Conservation (phyloP, 257 asterid species). For the Osmanthus fragrans region DNA sequence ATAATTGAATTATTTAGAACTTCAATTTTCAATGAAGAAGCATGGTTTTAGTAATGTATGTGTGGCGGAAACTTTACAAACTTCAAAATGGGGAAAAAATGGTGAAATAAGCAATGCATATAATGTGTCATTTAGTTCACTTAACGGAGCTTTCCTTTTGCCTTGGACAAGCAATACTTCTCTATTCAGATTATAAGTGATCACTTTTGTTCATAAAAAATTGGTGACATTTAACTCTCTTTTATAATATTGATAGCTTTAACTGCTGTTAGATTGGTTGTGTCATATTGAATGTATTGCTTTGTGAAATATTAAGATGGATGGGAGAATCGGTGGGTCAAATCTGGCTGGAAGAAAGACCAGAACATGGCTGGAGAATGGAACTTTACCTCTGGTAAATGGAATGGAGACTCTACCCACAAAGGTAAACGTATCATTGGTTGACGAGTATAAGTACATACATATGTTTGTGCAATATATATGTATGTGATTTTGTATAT, state of each 20-base stretch:
- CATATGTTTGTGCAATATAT: not conserved
- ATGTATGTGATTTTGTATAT: not conserved
- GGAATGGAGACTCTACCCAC: constrained; percentile 79
- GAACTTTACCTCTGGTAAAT: constrained; percentile 95
- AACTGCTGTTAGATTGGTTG: not conserved
- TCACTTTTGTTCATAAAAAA: not conserved
- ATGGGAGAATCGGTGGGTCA: constrained; percentile 94
- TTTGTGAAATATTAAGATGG: constrained; percentile 50
- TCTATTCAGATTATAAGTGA: not conserved
- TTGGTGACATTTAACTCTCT: not conserved
- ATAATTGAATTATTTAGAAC: not conserved
- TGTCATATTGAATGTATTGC: constrained; percentile 20
- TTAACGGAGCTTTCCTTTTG: constrained; percentile 9
- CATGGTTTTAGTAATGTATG: not conserved
- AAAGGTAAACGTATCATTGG: constrained; percentile 46
- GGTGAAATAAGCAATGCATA: not conserved
- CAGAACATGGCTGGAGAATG: constrained; percentile 93
- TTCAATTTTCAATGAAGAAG: not conserved
- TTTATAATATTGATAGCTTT: not conserved
- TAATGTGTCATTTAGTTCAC: not conserved
- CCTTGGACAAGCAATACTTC: not conserved
- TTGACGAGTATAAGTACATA: not conserved
- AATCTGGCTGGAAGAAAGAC: constrained; percentile 97
- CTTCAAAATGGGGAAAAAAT: too few species aligned
- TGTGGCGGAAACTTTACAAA: not conserved